Conservation (phyloP, 306 rosid genomes). For the Vigna trinervia region DNA sequence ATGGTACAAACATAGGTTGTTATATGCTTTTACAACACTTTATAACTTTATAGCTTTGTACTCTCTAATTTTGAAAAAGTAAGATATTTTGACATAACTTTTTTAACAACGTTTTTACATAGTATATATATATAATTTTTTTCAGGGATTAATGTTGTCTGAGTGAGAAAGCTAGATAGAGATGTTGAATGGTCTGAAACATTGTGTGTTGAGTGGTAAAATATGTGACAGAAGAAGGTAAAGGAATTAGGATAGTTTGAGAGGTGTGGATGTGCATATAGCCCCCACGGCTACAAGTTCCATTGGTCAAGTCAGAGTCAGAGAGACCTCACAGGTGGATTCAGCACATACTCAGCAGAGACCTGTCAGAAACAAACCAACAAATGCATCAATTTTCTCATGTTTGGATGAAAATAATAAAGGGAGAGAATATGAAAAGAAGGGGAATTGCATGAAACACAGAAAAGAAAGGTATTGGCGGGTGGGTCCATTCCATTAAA, state of each 20-base stretch:
- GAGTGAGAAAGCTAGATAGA: too few relatives aligned
- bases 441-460: neutral
- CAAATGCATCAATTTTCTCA: slow-evolving; percentile 18
- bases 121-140: too few relatives aligned
- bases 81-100: too few relatives aligned
- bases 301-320: slow-evolving; percentile 39
- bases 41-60: too few relatives aligned
- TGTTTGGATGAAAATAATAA: slow-evolving; percentile 24
- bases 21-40: too few relatives aligned
- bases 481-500: slow-evolving; percentile 46
- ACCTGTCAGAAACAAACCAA: slow-evolving; percentile 42
- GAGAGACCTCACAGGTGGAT: neutral
- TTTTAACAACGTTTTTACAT: too few relatives aligned
- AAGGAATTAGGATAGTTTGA: too few relatives aligned
- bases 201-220: neutral
- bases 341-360: slow-evolving; percentile 34
- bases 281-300: neutral
- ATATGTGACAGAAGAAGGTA: neutral
- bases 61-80: too few relatives aligned
- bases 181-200: too few relatives aligned
- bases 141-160: too few relatives aligned
- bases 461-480: slow-evolving; percentile 9
- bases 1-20: too few relatives aligned
- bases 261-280: neutral
- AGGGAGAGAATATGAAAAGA: neutral